Evolutionary conservation across 2,329 filamentous ascomycete genomes (phyloP), one percentile per base, ranked within the genome.

Genomic region (Sporothrix brasiliensis): DNA sequence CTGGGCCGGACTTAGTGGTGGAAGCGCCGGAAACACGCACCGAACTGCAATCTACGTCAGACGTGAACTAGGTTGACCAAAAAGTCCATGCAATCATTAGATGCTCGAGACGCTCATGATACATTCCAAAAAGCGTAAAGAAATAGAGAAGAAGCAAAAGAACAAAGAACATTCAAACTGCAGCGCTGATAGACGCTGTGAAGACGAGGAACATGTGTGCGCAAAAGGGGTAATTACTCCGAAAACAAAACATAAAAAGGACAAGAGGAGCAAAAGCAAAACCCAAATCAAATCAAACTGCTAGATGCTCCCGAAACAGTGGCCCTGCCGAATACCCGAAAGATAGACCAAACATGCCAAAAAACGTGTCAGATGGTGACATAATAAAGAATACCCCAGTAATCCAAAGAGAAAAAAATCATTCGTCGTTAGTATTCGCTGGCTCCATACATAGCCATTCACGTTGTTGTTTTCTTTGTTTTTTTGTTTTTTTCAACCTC

Each of bases 161-260:
- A 34, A 58, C 16, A 60, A 11, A 39, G 34, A 16, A 39, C 19
- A 60, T 60, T 60, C 30, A 60, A 60, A 60, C 30, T 34, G 54
- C 54, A 60, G 54, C 54, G 54, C 30, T 60, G 54, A 5, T 21
- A 21, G 16, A 60, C 54, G 54, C 58, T 44, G 61, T n/a, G 24
- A 44, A 52, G 27, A 52, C 9, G 5, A 21, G 47, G 47, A 6
- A 50, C 21, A 21, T 1, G 56, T 39, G 34, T 56, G 52, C 14
- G 21, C 11, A 19, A 24, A 52, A 53, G 50, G 50, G 65, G 65
- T 44, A 44, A 16, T 14, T 54, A 67, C 50, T 54, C 30, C 49
- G 2, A 54, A 67, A 44, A 53, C 10, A 54, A 63, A 5, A 30
- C 7, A 41, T 41, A 53, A 52, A 44, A 19, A 11, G 10, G 21